These are phyloP conservation scores for Tylopilus sp. DNA, from an alignment of 1,284 basidiomycete species.

Conservation along the genomic window DNA sequence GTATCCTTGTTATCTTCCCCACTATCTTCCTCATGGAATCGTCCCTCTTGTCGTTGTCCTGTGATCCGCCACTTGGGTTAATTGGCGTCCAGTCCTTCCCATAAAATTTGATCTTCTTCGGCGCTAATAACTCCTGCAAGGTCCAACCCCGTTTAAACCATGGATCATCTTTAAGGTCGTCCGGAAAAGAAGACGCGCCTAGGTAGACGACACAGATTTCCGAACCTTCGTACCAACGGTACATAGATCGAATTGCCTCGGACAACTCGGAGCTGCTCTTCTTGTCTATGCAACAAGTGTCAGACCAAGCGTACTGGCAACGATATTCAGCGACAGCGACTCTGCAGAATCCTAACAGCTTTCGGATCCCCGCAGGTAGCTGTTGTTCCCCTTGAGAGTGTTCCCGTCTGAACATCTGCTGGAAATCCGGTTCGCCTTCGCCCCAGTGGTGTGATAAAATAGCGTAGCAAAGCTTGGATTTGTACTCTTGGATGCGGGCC, in stretches of 20 bases:
- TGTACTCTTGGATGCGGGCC: constrained; percentile 5
- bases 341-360: constrained; percentile 5
- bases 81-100: constrained; percentile 11
- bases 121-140: constrained; percentile 16
- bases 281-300: constrained; percentile 21
- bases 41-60: constrained; percentile 8
- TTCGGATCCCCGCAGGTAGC: not conserved
- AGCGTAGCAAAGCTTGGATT: not conserved
- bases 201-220: constrained; percentile 13
- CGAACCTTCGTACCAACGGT: constrained; percentile 15
- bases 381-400: not conserved
- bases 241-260: constrained; percentile 21
- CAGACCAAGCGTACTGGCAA: constrained; percentile 13
- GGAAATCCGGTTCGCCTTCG: constrained; percentile 1
- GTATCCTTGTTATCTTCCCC: constrained; percentile 1
- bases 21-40: not conserved
- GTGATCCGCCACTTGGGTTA: not conserved
- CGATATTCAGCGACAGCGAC: constrained; percentile 4
- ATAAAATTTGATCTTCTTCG: constrained; percentile 16
- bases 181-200: constrained; percentile 1
- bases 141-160: constrained; percentile 16
- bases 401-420: not conserved
- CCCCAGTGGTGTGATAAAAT: constrained; percentile 6
- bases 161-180: constrained; percentile 8
- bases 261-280: constrained; percentile 16